A percentile compares a stretch with the other conserved stretches of the same genome.
Conservation (phyloP, 106 monocot species). For the Platanthera zijinensis region DNA sequence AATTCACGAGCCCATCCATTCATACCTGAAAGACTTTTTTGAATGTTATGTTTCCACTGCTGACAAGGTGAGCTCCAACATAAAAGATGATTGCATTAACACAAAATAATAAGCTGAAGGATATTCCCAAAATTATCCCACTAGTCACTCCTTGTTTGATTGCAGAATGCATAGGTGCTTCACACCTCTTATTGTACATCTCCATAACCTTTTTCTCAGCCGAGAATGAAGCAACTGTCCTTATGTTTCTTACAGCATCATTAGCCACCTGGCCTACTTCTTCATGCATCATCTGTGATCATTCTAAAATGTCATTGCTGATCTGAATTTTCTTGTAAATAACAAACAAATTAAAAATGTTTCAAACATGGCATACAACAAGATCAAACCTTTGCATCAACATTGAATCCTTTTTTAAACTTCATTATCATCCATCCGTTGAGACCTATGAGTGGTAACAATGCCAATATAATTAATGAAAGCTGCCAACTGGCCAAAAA, state of each 20-base stretch:
- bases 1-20: not conserved
- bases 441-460: constrained; percentile 41
- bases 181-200: constrained; percentile 52
- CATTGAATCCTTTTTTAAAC: constrained; percentile 47
- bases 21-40: constrained; percentile 46
- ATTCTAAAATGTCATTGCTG: not conserved
- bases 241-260: constrained; percentile 60
- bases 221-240: constrained; percentile 56
- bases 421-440: constrained; percentile 46
- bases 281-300: constrained; percentile 53
- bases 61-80: constrained; percentile 49
- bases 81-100: constrained; percentile 54
- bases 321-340: not conserved
- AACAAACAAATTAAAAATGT: constrained; percentile 1
- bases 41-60: constrained; percentile 43
- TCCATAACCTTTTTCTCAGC: constrained; percentile 62
- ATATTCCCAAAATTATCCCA: constrained; percentile 43
- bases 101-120: constrained; percentile 42
- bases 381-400: constrained; percentile 44
- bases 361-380: not conserved
- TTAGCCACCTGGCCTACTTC: constrained; percentile 64
- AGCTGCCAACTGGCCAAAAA: constrained; percentile 52
- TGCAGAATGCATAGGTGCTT: constrained; percentile 39
- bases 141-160: constrained; percentile 44
- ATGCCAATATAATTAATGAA: constrained; percentile 41